These are phyloP conservation scores for Penicillium fuscoglaucum DNA, from an alignment of 2,329 filamentous ascomycete genomes.

Conservation along the genomic window DNA sequence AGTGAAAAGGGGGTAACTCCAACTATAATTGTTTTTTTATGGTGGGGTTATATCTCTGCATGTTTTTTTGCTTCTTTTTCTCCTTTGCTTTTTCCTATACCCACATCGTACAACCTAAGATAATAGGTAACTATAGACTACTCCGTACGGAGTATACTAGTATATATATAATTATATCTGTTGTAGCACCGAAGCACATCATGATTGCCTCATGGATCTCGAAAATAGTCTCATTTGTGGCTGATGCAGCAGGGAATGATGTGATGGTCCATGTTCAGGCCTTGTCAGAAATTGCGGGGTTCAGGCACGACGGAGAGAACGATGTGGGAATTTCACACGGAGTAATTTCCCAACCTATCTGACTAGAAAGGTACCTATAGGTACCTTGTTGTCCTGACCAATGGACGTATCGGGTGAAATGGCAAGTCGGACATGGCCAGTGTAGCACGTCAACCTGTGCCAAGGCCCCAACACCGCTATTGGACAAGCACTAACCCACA, in stretches of 20 bases:
- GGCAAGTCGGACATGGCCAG: background rate
- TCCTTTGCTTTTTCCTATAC: background rate
- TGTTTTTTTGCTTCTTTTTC: background rate
- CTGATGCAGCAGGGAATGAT: constrained; percentile 8
- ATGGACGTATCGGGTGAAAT: constrained; percentile 3
- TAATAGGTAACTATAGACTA: background rate
- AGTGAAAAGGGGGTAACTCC: background rate
- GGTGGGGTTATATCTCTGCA: constrained; percentile 1
- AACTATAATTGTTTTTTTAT: background rate
- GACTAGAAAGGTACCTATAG: background rate
- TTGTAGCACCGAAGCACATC: background rate
- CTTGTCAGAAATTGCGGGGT: constrained; percentile 5
- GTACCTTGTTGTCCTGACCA: background rate
- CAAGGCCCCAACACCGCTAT: background rate
- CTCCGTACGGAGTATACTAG: background rate
- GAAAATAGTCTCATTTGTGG: constrained; percentile 1
- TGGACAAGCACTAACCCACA: background rate
- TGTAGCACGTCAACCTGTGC: constrained; percentile 3
- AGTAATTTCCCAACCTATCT: background rate
- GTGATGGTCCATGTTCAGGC: background rate
- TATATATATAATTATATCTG: too few species aligned
- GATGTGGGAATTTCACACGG: background rate
- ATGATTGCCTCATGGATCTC: background rate
- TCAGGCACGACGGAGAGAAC: background rate
- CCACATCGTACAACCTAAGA: background rate